Evolutionary conservation across 2,329 filamentous ascomycete species (phyloP), one percentile per base, ranked within the genome.

Genomic region (Colletotrichum cuscutae): DNA sequence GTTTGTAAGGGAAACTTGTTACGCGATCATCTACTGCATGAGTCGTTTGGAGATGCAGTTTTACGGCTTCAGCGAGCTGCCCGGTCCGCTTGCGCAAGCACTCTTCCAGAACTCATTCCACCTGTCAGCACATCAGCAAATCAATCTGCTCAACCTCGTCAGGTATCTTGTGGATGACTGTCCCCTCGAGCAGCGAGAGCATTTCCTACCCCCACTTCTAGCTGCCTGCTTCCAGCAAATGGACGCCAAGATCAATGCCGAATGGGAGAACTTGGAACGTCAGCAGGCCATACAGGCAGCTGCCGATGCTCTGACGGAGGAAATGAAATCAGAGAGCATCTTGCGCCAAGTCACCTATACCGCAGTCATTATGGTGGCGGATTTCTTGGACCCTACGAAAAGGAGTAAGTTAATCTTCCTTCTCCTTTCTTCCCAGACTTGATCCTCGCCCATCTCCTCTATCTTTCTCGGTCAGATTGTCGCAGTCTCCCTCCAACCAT

Each of bases 321-420:
- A 99, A 84, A 99, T 99, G 97, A 98, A 98, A 83, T 92, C 94
- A 7, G 97, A 99, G 81, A 98, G 96, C 79, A 97, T 99, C 35
- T 85, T 99, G 58, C 91, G 97, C 24, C 95, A 98, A 80, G 88
- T 98, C 62, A 98, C 96, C 0, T 97, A 97, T 82, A 95, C 95
- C 4, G 94, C 95, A 1, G 95, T 98, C 35, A 92, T 97, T 77
- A 95, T 98, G 88, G 93, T 98, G 75, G 94, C 95, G 8, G 94
- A 95, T 76, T 91, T 98, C 77, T 87, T 99, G 26, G 95, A 97
- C 80, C 94, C 95, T 15, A 87, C 88, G 61, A 86, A 90, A 84
- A 87, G 83, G 81, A 92, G 90, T 92, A 86, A 84, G 87, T 82
- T 35, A 11, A 57, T 3, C 59, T 49, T 42, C 24, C 22, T 49